Conservation (phyloP, 1,284 basidiomycete species). For the Moesziomyces parantarcticus region DNA sequence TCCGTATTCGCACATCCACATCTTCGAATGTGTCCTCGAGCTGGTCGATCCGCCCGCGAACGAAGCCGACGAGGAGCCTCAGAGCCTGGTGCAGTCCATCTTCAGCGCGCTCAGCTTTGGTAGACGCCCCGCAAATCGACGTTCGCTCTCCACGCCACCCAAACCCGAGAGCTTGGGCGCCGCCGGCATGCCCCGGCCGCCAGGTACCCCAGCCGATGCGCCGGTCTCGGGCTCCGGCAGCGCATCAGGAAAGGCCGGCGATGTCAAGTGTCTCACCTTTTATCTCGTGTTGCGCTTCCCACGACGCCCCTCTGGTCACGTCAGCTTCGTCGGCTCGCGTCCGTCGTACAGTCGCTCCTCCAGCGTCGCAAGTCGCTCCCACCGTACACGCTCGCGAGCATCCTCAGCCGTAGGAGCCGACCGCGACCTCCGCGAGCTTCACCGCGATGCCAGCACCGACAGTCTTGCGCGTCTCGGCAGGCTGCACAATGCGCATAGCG, state of each 20-base stretch:
- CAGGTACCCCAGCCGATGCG: slow-evolving; percentile 43
- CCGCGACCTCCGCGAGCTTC: slow-evolving; percentile 13
- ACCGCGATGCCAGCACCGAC: slow-evolving; percentile 30
- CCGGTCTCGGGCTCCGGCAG: slow-evolving; percentile 37
- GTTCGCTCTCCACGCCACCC: slow-evolving; percentile 46
- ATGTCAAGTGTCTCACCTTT: slow-evolving; percentile 55
- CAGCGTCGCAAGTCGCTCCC: slow-evolving; percentile 27
- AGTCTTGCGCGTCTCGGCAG: slow-evolving; percentile 29
- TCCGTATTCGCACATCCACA: slow-evolving; percentile 57
- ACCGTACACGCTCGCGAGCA: slow-evolving; percentile 32
- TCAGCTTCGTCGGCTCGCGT: slow-evolving; percentile 25
- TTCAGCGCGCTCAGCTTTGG: slow-evolving; percentile 59
- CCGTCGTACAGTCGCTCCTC: slow-evolving; percentile 43
- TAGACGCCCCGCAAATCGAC: slow-evolving; percentile 45
- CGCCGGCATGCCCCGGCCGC: slow-evolving; percentile 34
- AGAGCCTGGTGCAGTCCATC: slow-evolving; percentile 59
- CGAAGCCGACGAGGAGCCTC: slow-evolving; percentile 20
- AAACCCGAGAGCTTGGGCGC: slow-evolving; percentile 33
- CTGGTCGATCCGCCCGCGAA: slow-evolving; percentile 42
- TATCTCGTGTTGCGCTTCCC: slow-evolving; percentile 59
- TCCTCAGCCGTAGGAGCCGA: slow-evolving; percentile 31
- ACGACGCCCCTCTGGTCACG: slow-evolving; percentile 24
- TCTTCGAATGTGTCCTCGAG: slow-evolving; percentile 64
- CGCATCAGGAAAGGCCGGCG: slow-evolving; percentile 46
- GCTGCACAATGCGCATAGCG: slow-evolving; percentile 26